Evolutionary conservation across 768 basidiomycete genomes (phyloP), one percentile per base, ranked within the genome.

Genomic region (Cytidiella melzeri): DNA sequence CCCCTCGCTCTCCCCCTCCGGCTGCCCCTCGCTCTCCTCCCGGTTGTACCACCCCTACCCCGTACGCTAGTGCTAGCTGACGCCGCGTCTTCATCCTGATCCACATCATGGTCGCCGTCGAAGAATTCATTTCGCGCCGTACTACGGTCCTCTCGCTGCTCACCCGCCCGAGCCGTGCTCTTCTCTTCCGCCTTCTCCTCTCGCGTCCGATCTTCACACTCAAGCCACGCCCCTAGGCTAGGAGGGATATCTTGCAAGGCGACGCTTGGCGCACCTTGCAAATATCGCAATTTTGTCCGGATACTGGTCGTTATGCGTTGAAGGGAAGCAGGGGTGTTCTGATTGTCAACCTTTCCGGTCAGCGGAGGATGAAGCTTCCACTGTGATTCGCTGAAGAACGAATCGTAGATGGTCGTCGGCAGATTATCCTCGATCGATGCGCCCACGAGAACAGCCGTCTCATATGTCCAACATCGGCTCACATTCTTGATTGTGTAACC

Each of bases 401-500:
- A 75, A 59, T 96, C 90, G 68, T 97, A 99, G 1, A 89, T 81
- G 1, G 92, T 97, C 20, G 72, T 70, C 0, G 95, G 95, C 7
- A 99, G 81, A 51, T 87, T 83, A 67, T 95, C 86, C 0, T 92
- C 86, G 24, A 99, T 79, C 30, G 76, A 68, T 0, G 84, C 79
- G 13, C 89, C 92, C 41, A 96, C 84, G 6, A 95, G 81, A 0
- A 98, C 87, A 11, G 91, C 84, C 0, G 96, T 99, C 66, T 99
- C 95, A 71, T 99, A 95, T 27, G 95, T 85, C 95, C 95, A 99
- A 63, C 95, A 99, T n/a, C 95, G 81, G 41, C 89, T 87, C 56
- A 99, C 96, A 62, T 95, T 95, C 62, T 92, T 89, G 65, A 97
- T 89, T 4, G 92, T 93, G 68, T 99, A 99, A 0, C 95, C 95